phyloP scores from a whole-genome alignment of 768 basidiomycete genomes.

The Xerocomellus amylosporus region DNA sequence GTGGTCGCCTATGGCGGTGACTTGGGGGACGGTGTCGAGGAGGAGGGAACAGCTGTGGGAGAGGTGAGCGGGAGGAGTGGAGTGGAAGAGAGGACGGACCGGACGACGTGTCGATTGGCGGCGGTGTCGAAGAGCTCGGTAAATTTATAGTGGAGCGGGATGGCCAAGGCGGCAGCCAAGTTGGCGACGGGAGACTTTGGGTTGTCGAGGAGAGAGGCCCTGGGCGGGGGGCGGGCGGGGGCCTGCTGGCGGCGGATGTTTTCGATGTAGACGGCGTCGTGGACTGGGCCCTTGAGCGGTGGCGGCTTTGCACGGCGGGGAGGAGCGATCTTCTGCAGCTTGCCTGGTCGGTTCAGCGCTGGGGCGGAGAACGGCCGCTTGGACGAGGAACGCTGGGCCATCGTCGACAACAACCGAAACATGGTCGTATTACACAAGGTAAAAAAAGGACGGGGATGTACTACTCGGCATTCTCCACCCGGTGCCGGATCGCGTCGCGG shows the following conservation, averaged over 20 bases:
- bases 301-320: neutral
- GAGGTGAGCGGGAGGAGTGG: conserved; percentile 2
- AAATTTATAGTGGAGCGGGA: conserved; percentile 19
- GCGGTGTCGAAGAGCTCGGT: conserved; percentile 13
- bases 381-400: conserved; percentile 3
- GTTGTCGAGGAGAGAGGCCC: conserved; percentile 37
- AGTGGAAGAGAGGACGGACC: conserved; percentile 12
- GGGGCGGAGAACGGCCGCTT: conserved; percentile 14
- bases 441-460: no score
- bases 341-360: conserved; percentile 8
- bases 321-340: conserved; percentile 9
- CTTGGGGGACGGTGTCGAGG: conserved; percentile 29
- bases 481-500: conserved; percentile 30
- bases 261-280: conserved; percentile 36
- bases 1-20: conserved; percentile 65
- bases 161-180: conserved; percentile 22
- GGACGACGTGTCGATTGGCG: conserved; percentile 15
- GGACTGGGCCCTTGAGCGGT: conserved; percentile 31
- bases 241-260: conserved; percentile 20
- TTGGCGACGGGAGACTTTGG: conserved; percentile 55
- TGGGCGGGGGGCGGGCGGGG: conserved; percentile 19
- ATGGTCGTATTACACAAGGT: neutral
- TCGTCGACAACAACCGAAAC: neutral
- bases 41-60: conserved; percentile 21
- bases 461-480: conserved; percentile 24